phyloP scores from a whole-genome alignment of 2,329 filamentous ascomycete genomes.

The Colletotrichum liaoningense region DNA sequence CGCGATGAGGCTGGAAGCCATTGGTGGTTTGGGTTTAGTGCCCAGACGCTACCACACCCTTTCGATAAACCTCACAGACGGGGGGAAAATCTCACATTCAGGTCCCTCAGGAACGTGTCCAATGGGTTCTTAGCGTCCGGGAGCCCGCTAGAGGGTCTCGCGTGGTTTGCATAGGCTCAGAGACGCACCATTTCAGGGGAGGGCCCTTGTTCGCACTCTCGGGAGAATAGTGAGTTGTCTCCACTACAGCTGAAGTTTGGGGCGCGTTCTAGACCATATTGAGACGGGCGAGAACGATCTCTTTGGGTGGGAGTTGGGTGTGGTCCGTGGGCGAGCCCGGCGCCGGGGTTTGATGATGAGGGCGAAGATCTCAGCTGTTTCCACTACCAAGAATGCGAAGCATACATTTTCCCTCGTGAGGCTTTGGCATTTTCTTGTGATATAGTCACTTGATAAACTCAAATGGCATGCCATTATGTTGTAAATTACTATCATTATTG shows the following conservation, averaged over 20 bases:
- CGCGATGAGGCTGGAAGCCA: constrained; percentile 18
- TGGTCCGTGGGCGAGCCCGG: constrained; percentile 12
- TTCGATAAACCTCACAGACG: background rate
- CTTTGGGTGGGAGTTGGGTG: background rate
- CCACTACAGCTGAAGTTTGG: constrained; percentile 19
- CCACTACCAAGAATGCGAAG: background rate
- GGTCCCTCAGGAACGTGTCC: constrained; percentile 14
- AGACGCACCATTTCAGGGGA: background rate
- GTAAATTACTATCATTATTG: too few species aligned
- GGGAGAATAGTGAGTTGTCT: background rate
- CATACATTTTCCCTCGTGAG: background rate
- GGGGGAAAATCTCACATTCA: too few species aligned
- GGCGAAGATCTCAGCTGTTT: background rate
- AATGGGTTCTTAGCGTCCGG: constrained; percentile 3
- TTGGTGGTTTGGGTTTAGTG: constrained; percentile 3
- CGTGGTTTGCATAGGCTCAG: background rate
- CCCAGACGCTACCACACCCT: background rate
- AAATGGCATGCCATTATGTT: too few species aligned
- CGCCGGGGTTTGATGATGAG: background rate
- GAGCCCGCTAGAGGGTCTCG: background rate
- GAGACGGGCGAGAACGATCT: background rate
- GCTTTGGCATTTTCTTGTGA: background rate
- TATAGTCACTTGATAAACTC: background rate
- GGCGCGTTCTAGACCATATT: constrained; percentile 10
- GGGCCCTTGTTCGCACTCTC: constrained; percentile 3